Conservation (phyloP, 2,329 filamentous ascomycete species). For the Fusarium mexicanum region DNA sequence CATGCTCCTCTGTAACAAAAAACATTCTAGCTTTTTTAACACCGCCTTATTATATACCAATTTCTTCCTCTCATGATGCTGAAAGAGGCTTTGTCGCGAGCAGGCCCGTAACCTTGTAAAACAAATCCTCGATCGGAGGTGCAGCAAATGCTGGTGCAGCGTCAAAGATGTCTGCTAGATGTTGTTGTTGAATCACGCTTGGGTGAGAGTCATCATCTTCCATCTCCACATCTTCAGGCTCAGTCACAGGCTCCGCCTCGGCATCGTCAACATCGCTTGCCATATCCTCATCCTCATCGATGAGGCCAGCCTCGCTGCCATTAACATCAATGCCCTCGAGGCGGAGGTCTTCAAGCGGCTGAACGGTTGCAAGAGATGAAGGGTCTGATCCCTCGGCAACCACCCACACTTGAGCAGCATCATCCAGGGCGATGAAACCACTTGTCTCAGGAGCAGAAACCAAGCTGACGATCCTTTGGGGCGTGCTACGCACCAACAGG, state of each 20-base stretch:
- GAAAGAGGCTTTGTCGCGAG: conserved; percentile 66
- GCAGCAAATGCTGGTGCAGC: conserved; percentile 73
- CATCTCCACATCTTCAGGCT: conserved; percentile 57
- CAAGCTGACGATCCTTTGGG: conserved; percentile 71
- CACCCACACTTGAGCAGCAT: conserved; percentile 76
- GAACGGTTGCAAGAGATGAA: conserved; percentile 60
- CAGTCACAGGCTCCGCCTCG: conserved; percentile 49
- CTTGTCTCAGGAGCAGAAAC: conserved; percentile 70
- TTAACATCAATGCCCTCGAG: conserved; percentile 53
- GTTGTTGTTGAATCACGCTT: conserved; percentile 73
- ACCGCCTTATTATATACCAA: conserved; percentile 19
- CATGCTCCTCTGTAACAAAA: conserved; percentile 16
- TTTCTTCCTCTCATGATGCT: conserved; percentile 31
- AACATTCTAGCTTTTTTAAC: conserved; percentile 20
- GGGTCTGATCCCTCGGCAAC: conserved; percentile 68
- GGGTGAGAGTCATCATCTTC: conserved; percentile 61
- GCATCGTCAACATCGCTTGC: conserved; percentile 56
- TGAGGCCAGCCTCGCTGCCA: conserved; percentile 42
- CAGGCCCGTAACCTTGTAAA: conserved; percentile 72
- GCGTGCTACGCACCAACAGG: conserved; percentile 65
- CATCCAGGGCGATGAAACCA: conserved; percentile 80
- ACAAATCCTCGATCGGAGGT: conserved; percentile 78
- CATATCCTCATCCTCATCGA: conserved; percentile 55
- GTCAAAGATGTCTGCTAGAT: conserved; percentile 76
- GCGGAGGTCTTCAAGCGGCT: conserved; percentile 64